Conservation (phyloP, 495 filamentous ascomycete genomes). For the Aspergillus egyptiacus region DNA sequence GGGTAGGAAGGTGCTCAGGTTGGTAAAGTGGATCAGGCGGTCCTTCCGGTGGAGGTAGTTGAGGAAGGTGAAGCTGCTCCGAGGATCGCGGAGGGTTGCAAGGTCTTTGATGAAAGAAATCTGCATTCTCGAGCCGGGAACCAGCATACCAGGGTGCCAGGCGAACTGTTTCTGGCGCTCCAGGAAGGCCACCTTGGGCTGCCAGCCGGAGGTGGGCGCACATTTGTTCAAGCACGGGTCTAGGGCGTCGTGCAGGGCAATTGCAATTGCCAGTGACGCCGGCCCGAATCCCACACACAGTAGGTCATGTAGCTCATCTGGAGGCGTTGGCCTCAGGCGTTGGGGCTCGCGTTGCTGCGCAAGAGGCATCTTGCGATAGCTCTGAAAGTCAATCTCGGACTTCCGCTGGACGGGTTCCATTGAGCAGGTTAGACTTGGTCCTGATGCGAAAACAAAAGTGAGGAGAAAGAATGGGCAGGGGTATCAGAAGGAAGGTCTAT, state of each 20-base stretch:
- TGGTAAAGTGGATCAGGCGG: slow-evolving; percentile 81
- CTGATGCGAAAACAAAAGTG: not conserved
- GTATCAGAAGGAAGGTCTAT: slow-evolving; percentile 2
- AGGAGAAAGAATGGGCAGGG: not conserved
- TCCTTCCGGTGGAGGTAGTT: slow-evolving; percentile 81
- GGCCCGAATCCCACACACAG: slow-evolving; percentile 92
- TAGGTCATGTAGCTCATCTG: slow-evolving; percentile 66
- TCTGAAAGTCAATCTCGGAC: slow-evolving; percentile 20
- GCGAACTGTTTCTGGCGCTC: slow-evolving; percentile 78
- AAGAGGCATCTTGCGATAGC: slow-evolving; percentile 21
- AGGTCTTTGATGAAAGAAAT: slow-evolving; percentile 97
- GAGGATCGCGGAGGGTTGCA: slow-evolving; percentile 79
- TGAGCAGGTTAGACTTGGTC: slow-evolving; percentile 1
- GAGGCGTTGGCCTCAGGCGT: slow-evolving; percentile 25
- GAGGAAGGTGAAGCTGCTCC: slow-evolving; percentile 89
- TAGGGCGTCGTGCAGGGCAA: slow-evolving; percentile 74
- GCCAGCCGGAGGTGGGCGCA: slow-evolving; percentile 21
- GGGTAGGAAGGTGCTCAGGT: slow-evolving; percentile 82
- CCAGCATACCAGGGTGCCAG: slow-evolving; percentile 94
- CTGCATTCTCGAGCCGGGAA: slow-evolving; percentile 92
- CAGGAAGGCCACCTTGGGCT: slow-evolving; percentile 72
- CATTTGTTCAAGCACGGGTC: slow-evolving; percentile 30
- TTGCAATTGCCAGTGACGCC: slow-evolving; percentile 85
- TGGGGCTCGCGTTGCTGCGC: slow-evolving; percentile 16
- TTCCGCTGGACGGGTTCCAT: slow-evolving; percentile 23